Evolutionary conservation across 768 basidiomycete species (phyloP).

Genomic region (Lentinula sp.): DNA sequence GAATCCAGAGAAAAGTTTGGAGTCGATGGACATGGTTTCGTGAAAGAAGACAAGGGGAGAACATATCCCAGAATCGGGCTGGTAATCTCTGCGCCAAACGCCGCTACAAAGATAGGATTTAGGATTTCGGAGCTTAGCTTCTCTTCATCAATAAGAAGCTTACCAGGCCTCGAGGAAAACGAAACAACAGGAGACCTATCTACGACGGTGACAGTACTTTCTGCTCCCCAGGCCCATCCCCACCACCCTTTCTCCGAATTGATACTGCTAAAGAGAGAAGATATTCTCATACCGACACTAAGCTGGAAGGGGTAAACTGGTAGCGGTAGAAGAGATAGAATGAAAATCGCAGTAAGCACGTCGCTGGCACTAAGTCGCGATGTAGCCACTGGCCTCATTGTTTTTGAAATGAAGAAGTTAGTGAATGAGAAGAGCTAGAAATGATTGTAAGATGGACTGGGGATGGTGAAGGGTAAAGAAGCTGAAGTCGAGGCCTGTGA

Average conservation of each 20-base stretch:
- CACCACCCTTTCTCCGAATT: constrained; percentile 55
- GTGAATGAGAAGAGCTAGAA: background rate
- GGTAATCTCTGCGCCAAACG: constrained; percentile 68
- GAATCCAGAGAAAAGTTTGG: constrained; percentile 11
- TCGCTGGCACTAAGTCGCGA: background rate
- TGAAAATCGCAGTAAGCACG: background rate
- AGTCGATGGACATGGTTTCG: constrained; percentile 39
- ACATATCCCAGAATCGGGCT: constrained; percentile 69
- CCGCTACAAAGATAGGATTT: constrained; percentile 34
- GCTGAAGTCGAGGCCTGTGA: background rate
- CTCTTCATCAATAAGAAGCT: constrained; percentile 5
- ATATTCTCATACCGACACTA: constrained; percentile 3
- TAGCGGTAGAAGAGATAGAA: background rate
- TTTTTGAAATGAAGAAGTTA: background rate
- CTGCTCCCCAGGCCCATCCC: constrained; percentile 66
- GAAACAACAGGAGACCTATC: constrained; percentile 67
- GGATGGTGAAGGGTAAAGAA: background rate
- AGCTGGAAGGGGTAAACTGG: background rate
- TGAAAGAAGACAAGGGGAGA: constrained; percentile 64
- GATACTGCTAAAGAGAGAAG: constrained; percentile 18
- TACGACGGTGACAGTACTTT: constrained; percentile 68
- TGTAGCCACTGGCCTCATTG: background rate
- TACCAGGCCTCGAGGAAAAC: constrained; percentile 63
- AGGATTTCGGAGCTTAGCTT: background rate
- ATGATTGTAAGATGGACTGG: background rate